phyloP scores from a whole-genome alignment of 2,329 filamentous ascomycete genomes.

The Eutypa lata region DNA sequence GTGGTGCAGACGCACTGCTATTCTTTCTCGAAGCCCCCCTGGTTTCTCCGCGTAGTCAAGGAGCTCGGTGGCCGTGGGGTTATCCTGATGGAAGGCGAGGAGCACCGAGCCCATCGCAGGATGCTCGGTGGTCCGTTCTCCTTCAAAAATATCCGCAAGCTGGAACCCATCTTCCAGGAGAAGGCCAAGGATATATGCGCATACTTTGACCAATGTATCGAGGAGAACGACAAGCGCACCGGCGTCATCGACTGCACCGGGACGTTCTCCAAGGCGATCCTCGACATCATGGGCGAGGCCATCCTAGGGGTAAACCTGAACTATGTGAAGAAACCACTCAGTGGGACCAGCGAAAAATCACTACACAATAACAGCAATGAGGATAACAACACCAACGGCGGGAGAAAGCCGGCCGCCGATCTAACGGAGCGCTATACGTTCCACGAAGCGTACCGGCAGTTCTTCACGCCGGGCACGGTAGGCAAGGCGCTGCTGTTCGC shows the following conservation, averaged over 20 bases:
- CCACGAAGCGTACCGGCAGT: conserved; percentile 6
- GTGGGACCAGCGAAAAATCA: too few species aligned
- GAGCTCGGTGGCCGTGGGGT: conserved; percentile 27
- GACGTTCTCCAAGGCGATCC: conserved; percentile 8
- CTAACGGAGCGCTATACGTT: conserved; percentile 2
- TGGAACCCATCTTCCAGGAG: conserved; percentile 31
- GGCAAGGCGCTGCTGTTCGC: conserved; percentile 6
- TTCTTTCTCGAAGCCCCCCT: conserved; percentile 26
- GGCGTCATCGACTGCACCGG: not conserved
- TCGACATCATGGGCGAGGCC: conserved; percentile 9
- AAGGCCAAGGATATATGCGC: conserved; percentile 29
- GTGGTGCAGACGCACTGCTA: conserved; percentile 28
- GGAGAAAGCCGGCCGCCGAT: too few species aligned
- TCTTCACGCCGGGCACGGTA: conserved; percentile 3
- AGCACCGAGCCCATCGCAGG: conserved; percentile 33
- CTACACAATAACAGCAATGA: too few species aligned
- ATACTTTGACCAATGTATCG: conserved; percentile 12
- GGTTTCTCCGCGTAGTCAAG: conserved; percentile 19
- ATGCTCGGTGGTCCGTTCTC: conserved; percentile 31
- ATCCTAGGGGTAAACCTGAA: conserved; percentile 7
- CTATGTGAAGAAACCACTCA: not conserved
- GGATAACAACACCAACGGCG: too few species aligned
- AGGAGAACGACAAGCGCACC: conserved; percentile 10
- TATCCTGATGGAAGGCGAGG: conserved; percentile 32
- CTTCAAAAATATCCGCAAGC: conserved; percentile 25